Base-by-base conservation (phyloP, 495 filamentous ascomycete genomes). In the Neurospora cerealis region DNA sequence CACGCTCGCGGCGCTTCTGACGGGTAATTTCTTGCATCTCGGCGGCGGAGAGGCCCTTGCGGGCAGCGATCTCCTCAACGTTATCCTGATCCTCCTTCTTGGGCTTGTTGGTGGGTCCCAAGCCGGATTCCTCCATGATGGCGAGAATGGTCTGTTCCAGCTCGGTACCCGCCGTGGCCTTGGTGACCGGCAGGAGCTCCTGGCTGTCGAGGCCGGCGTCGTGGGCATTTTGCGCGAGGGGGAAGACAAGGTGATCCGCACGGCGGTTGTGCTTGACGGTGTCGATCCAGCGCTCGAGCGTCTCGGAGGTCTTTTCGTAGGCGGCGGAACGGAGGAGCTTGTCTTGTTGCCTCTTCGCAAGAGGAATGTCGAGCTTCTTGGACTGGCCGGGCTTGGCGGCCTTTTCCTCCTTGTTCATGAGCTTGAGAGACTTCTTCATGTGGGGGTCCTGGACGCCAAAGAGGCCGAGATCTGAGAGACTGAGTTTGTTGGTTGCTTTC, bases 251-350 rank as follows among this genome's bases (percentile, higher is more conserved):
- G 80, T 97, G 95, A 37, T 98, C 96, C 5, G 96, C 95, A 74
- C 93, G 87, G 46, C 96, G 90, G 81, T 97, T 97, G 37, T 93
- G 90, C 81, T 97, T 97, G 77, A 99, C 94, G 0, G 96, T 98
- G 70, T 97, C 95, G 24, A 91, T 89, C 96, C 96, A 99, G 74
- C 93, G 89, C 73, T 92, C 90, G 34, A 99, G 84, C 0, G 93
- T 93, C 81, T 98, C 91, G 77, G 94, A 97, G 60, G 93, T 95
- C 84, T 97, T 93, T 39, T 94, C 89, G 79, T 93, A 97, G 2
- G 96, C 96, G 17, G 90, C 95, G 70, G 82, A 81, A n/a, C 96
- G 92, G 76, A 97, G 91, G 6, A 98, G 80, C 69, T 90, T 89
- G 78, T 97, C 95, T 78, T 98, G 94, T 75, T 97, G 93, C 66